Evolutionary conservation across 805 yeast genomes (phyloP), one percentile per base, ranked within the genome.

Genomic region (Nakazawaea siamensis): DNA sequence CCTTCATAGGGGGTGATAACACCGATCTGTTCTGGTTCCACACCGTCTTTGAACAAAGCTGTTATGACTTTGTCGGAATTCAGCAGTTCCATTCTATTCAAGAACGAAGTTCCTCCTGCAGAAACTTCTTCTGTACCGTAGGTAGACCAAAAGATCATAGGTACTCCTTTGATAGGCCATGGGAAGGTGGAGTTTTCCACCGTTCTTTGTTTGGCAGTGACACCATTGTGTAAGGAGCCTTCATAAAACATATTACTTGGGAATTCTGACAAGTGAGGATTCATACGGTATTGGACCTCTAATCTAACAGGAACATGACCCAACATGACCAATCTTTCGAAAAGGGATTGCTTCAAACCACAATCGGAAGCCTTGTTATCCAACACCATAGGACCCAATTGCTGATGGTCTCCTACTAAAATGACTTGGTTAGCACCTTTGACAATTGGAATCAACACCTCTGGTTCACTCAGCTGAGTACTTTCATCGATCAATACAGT

Each of bases 131-230:
- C 97, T 44, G 80, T 76, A 26, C 96, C 95, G 51, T 76, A 76
- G 45, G 79, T 79, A 1, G 84, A 80, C 96, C 96, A 87, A 49
- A 88, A 84, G 92, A 88, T 82, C 95, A 86, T 85, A n/a, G 96
- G 97, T 4, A 66, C 68, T 32, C 75, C 79, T 17, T 66, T 64
- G 18, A 82, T 78, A 1, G 95, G 95, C 97, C 96, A 88, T n/a
- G 95, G 95, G 61, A 87, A 86, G 4, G 69, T 62, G 5, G 76
- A 64, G 20, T 70, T 60, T 1, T 58, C 42, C 14, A 78, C 52
- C 11, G 69, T 60, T 42, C 96, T 68, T 42, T 85, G 79, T 35
- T 76, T 83, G 23, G 74, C 68, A 2, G 92, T 80, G 12, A 88
- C 94, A 45, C 97, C 96, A 52, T 88, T 87, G 55, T 87, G 96